phyloP scores from a whole-genome alignment of 768 basidiomycete species.

The Panaeolus papilionaceus region DNA sequence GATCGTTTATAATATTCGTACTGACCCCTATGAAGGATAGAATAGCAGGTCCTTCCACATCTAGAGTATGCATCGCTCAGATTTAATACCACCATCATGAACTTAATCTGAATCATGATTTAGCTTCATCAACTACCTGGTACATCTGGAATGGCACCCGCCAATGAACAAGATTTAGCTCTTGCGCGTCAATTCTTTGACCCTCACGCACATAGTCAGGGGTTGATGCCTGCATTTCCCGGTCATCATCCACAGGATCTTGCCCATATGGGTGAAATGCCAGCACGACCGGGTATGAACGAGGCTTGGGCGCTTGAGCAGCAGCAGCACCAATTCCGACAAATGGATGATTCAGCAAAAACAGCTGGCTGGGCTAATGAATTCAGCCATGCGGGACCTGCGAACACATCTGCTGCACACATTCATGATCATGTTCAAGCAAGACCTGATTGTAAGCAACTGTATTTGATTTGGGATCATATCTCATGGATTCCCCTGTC shows the following conservation, averaged over 20 bases:
- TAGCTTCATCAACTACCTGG: constrained; percentile 82
- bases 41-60: constrained; percentile 73
- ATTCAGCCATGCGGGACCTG: constrained; percentile 45
- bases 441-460: constrained; percentile 46
- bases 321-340: constrained; percentile 43
- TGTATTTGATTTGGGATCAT: not conserved
- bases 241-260: constrained; percentile 38
- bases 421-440: constrained; percentile 41
- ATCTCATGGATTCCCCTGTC: not conserved
- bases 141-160: constrained; percentile 48
- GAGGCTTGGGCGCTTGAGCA: constrained; percentile 63
- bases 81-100: not conserved
- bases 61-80: constrained; percentile 54
- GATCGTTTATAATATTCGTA: constrained; percentile 10
- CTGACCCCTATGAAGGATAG: constrained; percentile 60
- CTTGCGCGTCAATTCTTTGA: constrained; percentile 86
- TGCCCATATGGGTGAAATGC: constrained; percentile 38
- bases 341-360: constrained; percentile 39
- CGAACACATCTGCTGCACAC: constrained; percentile 31
- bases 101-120: not conserved
- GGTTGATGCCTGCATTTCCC: constrained; percentile 40
- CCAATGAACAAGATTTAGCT: constrained; percentile 70
- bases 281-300: constrained; percentile 43
- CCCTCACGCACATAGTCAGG: constrained; percentile 40
- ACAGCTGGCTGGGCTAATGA: constrained; percentile 63